These are phyloP conservation scores for Neocatenulostroma microsporum DNA, from an alignment of 2,329 filamentous ascomycete genomes.

Conservation along the genomic window DNA sequence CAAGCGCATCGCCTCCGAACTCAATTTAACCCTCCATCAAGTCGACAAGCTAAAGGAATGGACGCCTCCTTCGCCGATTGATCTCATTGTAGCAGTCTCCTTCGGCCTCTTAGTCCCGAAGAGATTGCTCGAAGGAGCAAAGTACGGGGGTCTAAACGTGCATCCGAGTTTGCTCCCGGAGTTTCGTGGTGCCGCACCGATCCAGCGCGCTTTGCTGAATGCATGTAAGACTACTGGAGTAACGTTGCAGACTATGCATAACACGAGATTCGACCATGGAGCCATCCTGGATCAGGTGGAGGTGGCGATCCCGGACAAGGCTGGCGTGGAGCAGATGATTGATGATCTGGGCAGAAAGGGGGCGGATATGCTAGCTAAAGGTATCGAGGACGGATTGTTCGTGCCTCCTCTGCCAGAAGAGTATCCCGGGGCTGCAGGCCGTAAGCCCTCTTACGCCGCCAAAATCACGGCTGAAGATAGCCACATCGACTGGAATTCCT, in stretches of 20 bases:
- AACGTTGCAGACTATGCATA: conserved; percentile 79
- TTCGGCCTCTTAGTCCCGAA: conserved; percentile 85
- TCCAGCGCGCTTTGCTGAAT: conserved; percentile 73
- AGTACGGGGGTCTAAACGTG: conserved; percentile 84
- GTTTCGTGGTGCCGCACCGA: conserved; percentile 75
- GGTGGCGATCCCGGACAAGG: conserved; percentile 40
- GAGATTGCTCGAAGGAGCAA: conserved; percentile 59
- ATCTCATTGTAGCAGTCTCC: conserved; percentile 84
- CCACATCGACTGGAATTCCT: conserved; percentile 53
- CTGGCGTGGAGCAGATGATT: conserved; percentile 45
- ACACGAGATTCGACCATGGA: conserved; percentile 69
- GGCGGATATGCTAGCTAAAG: conserved; percentile 61
- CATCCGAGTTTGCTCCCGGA: conserved; percentile 78
- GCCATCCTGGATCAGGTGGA: conserved; percentile 61
- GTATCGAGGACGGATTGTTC: conserved; percentile 56
- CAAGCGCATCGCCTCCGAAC: conserved; percentile 53
- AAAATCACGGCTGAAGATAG: conserved; percentile 63
- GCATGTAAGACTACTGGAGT: conserved; percentile 59
- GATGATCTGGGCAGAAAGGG: conserved; percentile 55
- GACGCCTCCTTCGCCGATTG: conserved; percentile 55
- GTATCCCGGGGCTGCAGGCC: neutral
- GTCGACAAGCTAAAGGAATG: conserved; percentile 77
- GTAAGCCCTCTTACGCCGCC: conserved; percentile 48
- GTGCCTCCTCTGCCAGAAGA: conserved; percentile 47
- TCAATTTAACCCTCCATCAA: conserved; percentile 63